Evolutionary conservation across 345 rosid genomes (phyloP), one percentile per base, ranked within the genome.

Genomic region (Aethionema arabicum): DNA sequence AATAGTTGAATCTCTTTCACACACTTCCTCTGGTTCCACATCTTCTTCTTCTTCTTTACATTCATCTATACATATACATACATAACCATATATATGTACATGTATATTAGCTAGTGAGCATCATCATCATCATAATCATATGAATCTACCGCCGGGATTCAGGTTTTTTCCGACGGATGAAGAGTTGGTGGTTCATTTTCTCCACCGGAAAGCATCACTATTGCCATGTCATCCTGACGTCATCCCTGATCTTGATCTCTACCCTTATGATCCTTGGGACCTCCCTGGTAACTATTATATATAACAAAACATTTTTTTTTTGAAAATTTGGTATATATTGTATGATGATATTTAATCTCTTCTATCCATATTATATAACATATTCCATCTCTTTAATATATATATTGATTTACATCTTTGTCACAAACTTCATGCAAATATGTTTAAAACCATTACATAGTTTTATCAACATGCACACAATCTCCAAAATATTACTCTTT

Each of bases 161-260:
- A 82, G 96, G 63, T 93, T 89, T 48, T 76, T 59, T 52, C 99
- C 97, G 0, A 87, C 93, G 0, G 99, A 93, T 4, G 97, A 93
- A 72, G 96, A 93, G 70, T 97, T 93, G 4, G 82, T 91, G 0
- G 92, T 89, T 65, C 99, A 89, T 76, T 93, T 93, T 75, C 99
- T 93, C 52, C 97, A 89, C 38, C 91, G 99, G 0, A 93, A 83
- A 65, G 85, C 88, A 6, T 50, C 95, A 33, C 91, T 89, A 67
- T 66, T 89, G 65, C 95, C 96, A n/a, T 82, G 84, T 76, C 89
- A 87, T 40, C 96, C 99, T 2, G 90, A 93, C 37, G 86, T 93
- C 70, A 93, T 93, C 68, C 99, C 99, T 2, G 99, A 93, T 76
- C 97, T 93, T 37, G 85, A 84, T 44, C 85, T 93, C 42, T 83